Evolutionary conservation across 768 basidiomycete species (phyloP), one percentile per base, ranked within the genome.

Genomic region (Tylopilus plumbeoviolaceoides): DNA sequence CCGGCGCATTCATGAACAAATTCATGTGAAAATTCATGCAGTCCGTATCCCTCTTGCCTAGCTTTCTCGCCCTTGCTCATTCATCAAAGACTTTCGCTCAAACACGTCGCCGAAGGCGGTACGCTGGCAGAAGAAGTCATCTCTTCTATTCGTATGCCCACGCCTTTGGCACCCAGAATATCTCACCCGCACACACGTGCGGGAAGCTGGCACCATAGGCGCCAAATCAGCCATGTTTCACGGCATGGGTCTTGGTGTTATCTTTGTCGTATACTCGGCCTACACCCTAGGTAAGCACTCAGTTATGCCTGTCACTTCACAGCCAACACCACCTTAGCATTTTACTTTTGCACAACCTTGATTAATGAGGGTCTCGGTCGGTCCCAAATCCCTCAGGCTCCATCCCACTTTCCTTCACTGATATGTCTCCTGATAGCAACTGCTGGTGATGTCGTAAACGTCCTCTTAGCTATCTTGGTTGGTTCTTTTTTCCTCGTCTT

Each of bases 51-150:
- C 48, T 36, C 6, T 20, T 28, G 4, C 18, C 20, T 31, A 11
- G 30, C 38, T 18, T 44, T 31, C 10, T 20, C 43, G 43, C 43
- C 17, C 35, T 43, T 59, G 36, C 43, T 58, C 39, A 60, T 41
- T 35, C 28, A 6, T 33, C 39, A 10, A 35, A 88, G 87, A 59
- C 51, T 79, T 15, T 83, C 90, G 25, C 78, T 95, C 48, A 80
- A 87, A 50, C 75, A 86, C 49, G 78, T 93, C 21, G 91, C 91
- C 3, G 80, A 84, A 10, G 85, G 85, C 20, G 93, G 93, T 31
- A 85, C 81, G 9, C 65, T 97, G 14, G 94, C 93, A 0, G 95
- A 98, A 70, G 95, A 97, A 68, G 92, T 92, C 59, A 89, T 98
- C 54, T 87, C 90, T 0, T 88, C 89, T 42, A 74, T 98, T 53